These are phyloP conservation scores for Parathielavia hyrcaniae DNA, from an alignment of 495 filamentous ascomycete genomes.

Conservation along the genomic window DNA sequence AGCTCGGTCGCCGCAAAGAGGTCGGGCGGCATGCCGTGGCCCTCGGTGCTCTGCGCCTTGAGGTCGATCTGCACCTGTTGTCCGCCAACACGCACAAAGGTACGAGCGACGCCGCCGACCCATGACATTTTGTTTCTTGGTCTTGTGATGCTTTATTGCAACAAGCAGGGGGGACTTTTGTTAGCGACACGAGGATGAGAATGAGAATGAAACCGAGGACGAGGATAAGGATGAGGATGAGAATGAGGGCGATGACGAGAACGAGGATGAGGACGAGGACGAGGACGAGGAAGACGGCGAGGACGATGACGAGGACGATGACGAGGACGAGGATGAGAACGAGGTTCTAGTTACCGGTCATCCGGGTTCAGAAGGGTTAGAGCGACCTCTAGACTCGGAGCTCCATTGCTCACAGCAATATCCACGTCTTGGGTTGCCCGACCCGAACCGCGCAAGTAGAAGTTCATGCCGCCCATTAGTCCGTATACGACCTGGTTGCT, in stretches of 20 bases:
- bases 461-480: conserved; percentile 13
- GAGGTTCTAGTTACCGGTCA: too few species aligned
- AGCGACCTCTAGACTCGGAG: not conserved
- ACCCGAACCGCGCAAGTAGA: conserved; percentile 10
- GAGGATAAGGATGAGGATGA: too few species aligned
- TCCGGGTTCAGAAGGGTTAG: conserved; percentile 7
- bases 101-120: conserved; percentile 8
- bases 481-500: not conserved
- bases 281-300: too few species aligned
- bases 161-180: too few species aligned
- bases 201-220: too few species aligned
- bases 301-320: too few species aligned
- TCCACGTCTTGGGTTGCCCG: conserved; percentile 11
- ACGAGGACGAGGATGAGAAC: too few species aligned
- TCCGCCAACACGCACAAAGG: not conserved
- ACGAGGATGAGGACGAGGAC: too few species aligned
- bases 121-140: conserved; percentile 10
- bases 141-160: conserved; percentile 4
- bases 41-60: not conserved
- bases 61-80: conserved; percentile 14
- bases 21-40: conserved; percentile 8
- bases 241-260: too few species aligned
- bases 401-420: not conserved
- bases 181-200: too few species aligned
- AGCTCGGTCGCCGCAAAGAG: not conserved